Evolutionary conservation across 139 green algal species (phyloP).

Genomic region (Coccomyxa sp.): DNA sequence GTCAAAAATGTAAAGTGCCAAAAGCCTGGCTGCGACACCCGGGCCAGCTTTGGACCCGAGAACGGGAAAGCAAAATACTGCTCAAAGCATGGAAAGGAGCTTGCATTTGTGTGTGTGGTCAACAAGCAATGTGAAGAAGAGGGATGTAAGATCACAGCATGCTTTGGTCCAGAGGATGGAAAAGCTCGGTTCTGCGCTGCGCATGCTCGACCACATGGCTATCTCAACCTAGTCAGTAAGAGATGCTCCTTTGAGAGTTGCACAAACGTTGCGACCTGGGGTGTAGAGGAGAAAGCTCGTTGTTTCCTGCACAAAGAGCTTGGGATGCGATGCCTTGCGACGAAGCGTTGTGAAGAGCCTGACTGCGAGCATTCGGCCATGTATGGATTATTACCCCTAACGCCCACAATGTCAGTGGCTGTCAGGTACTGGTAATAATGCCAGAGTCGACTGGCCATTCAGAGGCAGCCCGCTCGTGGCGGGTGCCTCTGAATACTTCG

Average conservation of each 20-base stretch:
- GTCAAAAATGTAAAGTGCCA: neutral
- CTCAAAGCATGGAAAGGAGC: neutral
- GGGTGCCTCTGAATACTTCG: no score
- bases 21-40: neutral
- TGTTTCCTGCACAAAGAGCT: neutral
- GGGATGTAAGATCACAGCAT: neutral
- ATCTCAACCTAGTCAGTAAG: neutral
- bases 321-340: neutral
- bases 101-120: neutral
- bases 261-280: neutral
- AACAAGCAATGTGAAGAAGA: neutral
- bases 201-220: neutral
- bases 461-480: no score
- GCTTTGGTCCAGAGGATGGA: neutral
- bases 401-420: no score
- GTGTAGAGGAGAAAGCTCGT: neutral
- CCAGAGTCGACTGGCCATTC: no score
- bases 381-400: neutral
- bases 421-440: no score
- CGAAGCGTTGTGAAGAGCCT: neutral
- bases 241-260: neutral
- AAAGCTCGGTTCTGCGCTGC: neutral
- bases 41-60: neutral
- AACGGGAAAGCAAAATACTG: neutral
- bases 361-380: neutral